Evolutionary conservation across 345 rosid genomes (phyloP).

Genomic region (Gossypium rotundifolium): DNA sequence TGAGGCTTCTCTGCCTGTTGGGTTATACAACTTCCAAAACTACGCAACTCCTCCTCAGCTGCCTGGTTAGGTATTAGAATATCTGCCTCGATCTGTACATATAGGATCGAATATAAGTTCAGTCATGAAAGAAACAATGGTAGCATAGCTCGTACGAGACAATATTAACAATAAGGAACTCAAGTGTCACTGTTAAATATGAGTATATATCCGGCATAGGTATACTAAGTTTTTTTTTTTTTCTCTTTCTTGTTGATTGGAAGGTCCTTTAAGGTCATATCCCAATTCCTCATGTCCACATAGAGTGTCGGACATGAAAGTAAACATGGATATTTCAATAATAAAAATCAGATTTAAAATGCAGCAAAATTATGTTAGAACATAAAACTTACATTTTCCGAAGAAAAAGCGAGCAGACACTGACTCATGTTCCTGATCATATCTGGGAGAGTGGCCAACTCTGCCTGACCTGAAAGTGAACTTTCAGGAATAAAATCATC

Average conservation of each 20-base stretch:
- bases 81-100: constrained; percentile 17
- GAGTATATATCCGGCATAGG: too few relatives aligned
- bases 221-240: too few relatives aligned
- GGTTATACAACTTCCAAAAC: constrained; percentile 21
- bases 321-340: neutral
- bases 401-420: constrained; percentile 25
- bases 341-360: neutral
- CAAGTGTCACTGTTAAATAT: too few relatives aligned
- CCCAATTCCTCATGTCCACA: neutral
- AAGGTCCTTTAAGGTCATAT: neutral
- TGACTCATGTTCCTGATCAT: constrained; percentile 20
- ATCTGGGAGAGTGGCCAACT: constrained; percentile 31
- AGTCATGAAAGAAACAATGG: neutral
- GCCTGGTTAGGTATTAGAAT: constrained; percentile 34
- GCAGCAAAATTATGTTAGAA: neutral
- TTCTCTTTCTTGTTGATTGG: neutral
- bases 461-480: constrained; percentile 32
- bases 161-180: too few relatives aligned
- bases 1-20: constrained; percentile 25
- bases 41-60: constrained; percentile 34
- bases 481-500: constrained; percentile 35
- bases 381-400: constrained; percentile 38
- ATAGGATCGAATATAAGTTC: neutral
- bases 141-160: neutral
- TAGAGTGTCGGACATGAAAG: neutral